A percentile compares a stretch with the other conserved stretches of the same genome.
Evolutionary conservation across 805 yeast genomes (phyloP).

Genomic region (Torulaspora quercuum): DNA sequence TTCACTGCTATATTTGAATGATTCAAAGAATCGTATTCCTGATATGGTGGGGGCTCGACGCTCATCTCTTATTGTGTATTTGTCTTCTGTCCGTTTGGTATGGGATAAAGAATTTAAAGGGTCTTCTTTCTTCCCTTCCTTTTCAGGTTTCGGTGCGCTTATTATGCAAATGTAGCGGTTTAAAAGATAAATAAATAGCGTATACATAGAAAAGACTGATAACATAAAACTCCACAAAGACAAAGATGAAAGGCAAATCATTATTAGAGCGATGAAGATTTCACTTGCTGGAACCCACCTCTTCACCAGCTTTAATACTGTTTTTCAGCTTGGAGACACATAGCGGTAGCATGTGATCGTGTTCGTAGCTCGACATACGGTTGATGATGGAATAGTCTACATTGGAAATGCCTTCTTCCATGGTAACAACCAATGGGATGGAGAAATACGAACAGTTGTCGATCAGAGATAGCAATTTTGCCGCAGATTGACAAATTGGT

Average conservation of each 20-base stretch:
- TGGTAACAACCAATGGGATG: constrained; percentile 55
- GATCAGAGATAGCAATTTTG: constrained; percentile 19
- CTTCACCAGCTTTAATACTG: constrained; percentile 24
- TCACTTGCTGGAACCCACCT: constrained; percentile 8
- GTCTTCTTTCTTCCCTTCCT: not conserved
- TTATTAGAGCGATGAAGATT: not conserved
- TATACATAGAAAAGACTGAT: not conserved
- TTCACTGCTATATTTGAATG: not conserved
- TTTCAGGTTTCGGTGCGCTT: not conserved
- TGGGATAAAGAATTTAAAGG: not conserved
- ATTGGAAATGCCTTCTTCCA: constrained; percentile 49
- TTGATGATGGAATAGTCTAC: constrained; percentile 54
- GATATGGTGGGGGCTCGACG: constrained; percentile 9
- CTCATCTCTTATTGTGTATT: not conserved
- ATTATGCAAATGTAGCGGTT: not conserved
- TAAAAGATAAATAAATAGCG: not conserved
- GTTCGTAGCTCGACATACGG: constrained; percentile 50
- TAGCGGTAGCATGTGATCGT: constrained; percentile 35
- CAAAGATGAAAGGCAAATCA: not conserved
- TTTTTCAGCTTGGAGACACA: constrained; percentile 26
- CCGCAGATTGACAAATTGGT: constrained; percentile 32
- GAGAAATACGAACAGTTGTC: constrained; percentile 49
- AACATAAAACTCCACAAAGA: not conserved
- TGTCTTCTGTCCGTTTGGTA: not conserved
- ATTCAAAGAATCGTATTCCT: constrained; percentile 8